Evolutionary conservation across 805 yeast species (phyloP).

Genomic region (Myxozyma nipponensis): DNA sequence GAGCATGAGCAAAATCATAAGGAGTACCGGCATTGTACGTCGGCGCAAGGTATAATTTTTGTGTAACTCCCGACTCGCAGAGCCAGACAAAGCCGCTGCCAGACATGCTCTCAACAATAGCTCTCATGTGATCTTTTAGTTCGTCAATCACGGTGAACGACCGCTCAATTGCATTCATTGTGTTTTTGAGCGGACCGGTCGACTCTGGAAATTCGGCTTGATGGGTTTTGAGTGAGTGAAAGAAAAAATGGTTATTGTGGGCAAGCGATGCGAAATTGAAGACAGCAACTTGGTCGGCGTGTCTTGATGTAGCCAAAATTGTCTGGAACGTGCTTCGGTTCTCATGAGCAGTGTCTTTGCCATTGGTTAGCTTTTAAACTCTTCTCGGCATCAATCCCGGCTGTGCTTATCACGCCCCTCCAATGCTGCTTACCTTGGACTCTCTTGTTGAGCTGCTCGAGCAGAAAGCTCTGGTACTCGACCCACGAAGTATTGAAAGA

Average conservation of each 20-base stretch:
- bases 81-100: conserved; percentile 95
- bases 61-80: conserved; percentile 53
- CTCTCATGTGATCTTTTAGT: conserved; percentile 64
- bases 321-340: conserved; percentile 31
- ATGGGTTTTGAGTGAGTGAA: conserved; percentile 33
- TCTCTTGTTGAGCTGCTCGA: conserved; percentile 23
- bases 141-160: conserved; percentile 77
- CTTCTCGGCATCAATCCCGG: not conserved
- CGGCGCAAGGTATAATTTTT: conserved; percentile 61
- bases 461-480: conserved; percentile 67
- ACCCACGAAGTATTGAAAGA: conserved; percentile 77
- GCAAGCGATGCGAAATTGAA: conserved; percentile 89
- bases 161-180: conserved; percentile 44
- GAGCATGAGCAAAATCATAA: conserved; percentile 56
- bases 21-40: conserved; percentile 92
- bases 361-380: conserved; percentile 41
- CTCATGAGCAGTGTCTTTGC: conserved; percentile 69
- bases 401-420: too few species aligned
- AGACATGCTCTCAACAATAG: conserved; percentile 64
- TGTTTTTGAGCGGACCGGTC: conserved; percentile 9
- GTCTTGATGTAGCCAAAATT: conserved; percentile 55
- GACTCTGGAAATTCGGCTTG: not conserved
- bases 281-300: conserved; percentile 60
- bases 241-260: conserved; percentile 86
- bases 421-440: conserved; percentile 23